Base-by-base conservation (phyloP, 192 early-diverging fungal species). In the Umbelopsis sp. region DNA sequence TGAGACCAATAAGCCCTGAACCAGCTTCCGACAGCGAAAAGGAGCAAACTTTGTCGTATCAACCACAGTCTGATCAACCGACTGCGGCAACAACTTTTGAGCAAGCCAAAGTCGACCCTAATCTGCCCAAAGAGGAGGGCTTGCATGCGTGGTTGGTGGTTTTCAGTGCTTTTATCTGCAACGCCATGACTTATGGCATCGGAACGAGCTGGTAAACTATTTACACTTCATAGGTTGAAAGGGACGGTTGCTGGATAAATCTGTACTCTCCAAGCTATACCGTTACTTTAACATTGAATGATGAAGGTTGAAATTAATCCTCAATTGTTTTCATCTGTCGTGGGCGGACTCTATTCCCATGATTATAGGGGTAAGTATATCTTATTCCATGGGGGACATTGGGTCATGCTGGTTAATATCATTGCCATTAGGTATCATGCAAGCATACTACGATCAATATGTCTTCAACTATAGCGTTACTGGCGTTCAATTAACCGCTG, bases 391-490 rank as follows among this genome's bases (percentile, higher is more conserved):
- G 9, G 15, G 27, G 1, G 16, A 15, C 5, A 11, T 11, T 25
- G 23, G 10, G 0, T 5, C 9, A 9, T 21, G 25, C 3, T 13
- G 52, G 23, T 4, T 55, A 25, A 58, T 33, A 7, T 18, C 33
- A 2, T 61, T 35, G 25, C 53, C 47, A 20, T 30, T 33, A 67
- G 75, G 75, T 53, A 70, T 77, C 3, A 77, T 77, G 75, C 75
- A 77, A 30, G 68, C 72, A 50, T 77, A 72, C 27, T 77, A 69
- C 49, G 48, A 72, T 16, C 67, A 72, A 58, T 33, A 68, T 25
- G 47, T 71, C 12, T 77, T 77, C 37, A 37, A 69, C 15, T 49
- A 71, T 46, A 33, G 20, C n/a, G 53, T 67, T 33, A 65, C 64
- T 7, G 66, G 48, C 0, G 44, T 69, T 6, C 52, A 77, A n/a